Conservation (phyloP, 306 rosid genomes). For the Abrus pulchellus region DNA sequence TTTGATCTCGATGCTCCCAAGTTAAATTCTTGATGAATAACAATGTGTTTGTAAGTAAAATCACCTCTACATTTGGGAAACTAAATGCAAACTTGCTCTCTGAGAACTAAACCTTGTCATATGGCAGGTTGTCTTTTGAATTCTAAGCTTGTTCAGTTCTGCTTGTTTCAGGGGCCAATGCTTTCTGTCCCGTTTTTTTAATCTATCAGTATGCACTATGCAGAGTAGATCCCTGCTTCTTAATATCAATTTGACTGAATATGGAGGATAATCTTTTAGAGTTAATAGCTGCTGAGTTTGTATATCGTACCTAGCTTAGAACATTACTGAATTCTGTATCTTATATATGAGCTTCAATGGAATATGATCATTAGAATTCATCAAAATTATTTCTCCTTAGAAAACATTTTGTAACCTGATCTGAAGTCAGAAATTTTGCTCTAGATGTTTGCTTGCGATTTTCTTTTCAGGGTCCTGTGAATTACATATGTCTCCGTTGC, state of each 20-base stretch:
- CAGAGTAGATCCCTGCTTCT: background rate
- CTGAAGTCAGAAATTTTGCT: conserved; percentile 12
- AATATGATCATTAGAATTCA: conserved; percentile 2
- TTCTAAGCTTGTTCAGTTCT: background rate
- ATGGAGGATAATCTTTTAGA: conserved; percentile 23
- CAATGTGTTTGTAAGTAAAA: background rate
- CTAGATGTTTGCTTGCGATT: conserved; percentile 20
- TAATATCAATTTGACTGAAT: conserved; percentile 26
- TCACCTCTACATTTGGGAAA: conserved; percentile 27
- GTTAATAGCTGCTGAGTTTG: conserved; percentile 18
- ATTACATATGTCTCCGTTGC: conserved; percentile 69
- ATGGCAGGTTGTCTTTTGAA: background rate
- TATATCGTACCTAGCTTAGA: conserved; percentile 6
- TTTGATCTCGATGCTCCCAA: background rate
- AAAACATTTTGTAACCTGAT: conserved; percentile 1
- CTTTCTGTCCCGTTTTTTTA: background rate
- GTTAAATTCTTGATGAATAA: conserved; percentile 5
- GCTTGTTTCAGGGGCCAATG: background rate
- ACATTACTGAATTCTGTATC: background rate
- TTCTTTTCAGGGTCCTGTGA: conserved; percentile 82
- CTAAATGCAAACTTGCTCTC: conserved; percentile 1
- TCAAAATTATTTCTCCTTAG: background rate
- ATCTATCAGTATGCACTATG: background rate
- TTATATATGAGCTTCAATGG: background rate
- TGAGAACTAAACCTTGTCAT: background rate